phyloP scores from a whole-genome alignment of 1,139 yeast species.

The Geotrichum australiense region DNA sequence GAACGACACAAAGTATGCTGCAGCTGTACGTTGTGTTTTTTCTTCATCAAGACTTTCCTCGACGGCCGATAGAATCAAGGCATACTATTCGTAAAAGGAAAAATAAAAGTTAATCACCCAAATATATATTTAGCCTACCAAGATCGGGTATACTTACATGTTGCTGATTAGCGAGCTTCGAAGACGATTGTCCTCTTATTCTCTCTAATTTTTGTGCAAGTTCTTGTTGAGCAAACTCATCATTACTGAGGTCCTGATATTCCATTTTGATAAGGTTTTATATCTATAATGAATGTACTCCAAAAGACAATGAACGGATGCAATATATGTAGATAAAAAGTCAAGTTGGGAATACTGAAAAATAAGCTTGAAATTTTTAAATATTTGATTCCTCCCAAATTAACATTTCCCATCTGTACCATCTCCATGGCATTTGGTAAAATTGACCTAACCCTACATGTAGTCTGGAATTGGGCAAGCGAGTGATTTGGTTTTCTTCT shows the following conservation, averaged over 20 bases:
- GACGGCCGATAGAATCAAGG: slow-evolving; percentile 69
- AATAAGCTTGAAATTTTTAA: too few relatives aligned
- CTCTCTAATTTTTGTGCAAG: slow-evolving; percentile 63
- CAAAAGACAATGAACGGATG: too few relatives aligned
- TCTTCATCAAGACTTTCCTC: slow-evolving; percentile 82
- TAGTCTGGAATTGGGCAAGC: too few relatives aligned
- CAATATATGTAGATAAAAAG: too few relatives aligned
- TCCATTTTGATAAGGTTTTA: slow-evolving; percentile 11
- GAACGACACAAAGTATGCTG: slow-evolving; percentile 79
- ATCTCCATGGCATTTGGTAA: too few relatives aligned
- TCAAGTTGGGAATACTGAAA: too few relatives aligned
- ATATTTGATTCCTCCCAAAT: too few relatives aligned
- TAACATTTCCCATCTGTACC: too few relatives aligned
- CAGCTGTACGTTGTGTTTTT: slow-evolving; percentile 47
- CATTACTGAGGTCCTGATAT: slow-evolving; percentile 13
- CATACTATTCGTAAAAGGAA: slow-evolving; percentile 1
- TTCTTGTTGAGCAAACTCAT: slow-evolving; percentile 19
- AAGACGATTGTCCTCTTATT: slow-evolving; percentile 61
- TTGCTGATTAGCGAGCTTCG: slow-evolving; percentile 79
- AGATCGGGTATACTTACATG: slow-evolving; percentile 35
- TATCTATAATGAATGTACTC: too few relatives aligned
- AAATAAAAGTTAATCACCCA: slow-evolving; percentile 37
- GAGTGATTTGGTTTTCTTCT: too few relatives aligned
- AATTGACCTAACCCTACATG: too few relatives aligned
- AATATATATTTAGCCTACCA: slow-evolving; percentile 1